Conservation (phyloP, 805 yeast genomes). For the Saccharomycopsis schoenii region DNA sequence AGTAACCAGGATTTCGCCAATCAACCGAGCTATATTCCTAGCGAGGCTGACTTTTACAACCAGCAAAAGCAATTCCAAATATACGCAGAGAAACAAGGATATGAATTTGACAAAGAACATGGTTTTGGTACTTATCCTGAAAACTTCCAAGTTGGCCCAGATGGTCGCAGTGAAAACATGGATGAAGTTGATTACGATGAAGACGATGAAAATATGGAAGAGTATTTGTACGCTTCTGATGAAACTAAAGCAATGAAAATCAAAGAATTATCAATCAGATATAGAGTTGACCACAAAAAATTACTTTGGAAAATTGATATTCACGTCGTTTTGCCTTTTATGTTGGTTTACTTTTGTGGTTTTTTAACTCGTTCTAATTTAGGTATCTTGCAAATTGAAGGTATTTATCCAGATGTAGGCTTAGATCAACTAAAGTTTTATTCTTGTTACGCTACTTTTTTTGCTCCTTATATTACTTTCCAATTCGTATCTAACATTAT, state of each 20-base stretch:
- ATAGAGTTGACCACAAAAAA: conserved; percentile 41
- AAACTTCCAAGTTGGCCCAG: background rate
- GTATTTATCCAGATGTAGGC: conserved; percentile 44
- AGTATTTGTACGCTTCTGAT: conserved; percentile 11
- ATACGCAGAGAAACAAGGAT: conserved; percentile 1
- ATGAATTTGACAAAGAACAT: background rate
- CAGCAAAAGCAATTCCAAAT: background rate
- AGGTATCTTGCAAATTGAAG: conserved; percentile 69
- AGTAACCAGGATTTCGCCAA: background rate
- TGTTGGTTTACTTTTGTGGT: conserved; percentile 62
- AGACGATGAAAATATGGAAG: conserved; percentile 61
- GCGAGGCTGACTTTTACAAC: background rate
- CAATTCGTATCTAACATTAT: conserved; percentile 56
- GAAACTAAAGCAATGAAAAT: conserved; percentile 8
- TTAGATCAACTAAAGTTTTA: conserved; percentile 51
- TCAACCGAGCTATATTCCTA: background rate
- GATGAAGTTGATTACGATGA: conserved; percentile 21
- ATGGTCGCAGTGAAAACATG: background rate
- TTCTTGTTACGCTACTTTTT: conserved; percentile 56
- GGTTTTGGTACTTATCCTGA: background rate
- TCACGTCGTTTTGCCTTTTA: conserved; percentile 54
- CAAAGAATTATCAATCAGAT: conserved; percentile 24
- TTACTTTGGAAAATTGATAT: conserved; percentile 55
- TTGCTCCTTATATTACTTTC: conserved; percentile 56
- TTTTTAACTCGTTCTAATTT: conserved; percentile 77